phyloP scores from a whole-genome alignment of 225 moss, liverwort and hornwort species.

The Bryoerythrophyllum caledonicum region DNA sequence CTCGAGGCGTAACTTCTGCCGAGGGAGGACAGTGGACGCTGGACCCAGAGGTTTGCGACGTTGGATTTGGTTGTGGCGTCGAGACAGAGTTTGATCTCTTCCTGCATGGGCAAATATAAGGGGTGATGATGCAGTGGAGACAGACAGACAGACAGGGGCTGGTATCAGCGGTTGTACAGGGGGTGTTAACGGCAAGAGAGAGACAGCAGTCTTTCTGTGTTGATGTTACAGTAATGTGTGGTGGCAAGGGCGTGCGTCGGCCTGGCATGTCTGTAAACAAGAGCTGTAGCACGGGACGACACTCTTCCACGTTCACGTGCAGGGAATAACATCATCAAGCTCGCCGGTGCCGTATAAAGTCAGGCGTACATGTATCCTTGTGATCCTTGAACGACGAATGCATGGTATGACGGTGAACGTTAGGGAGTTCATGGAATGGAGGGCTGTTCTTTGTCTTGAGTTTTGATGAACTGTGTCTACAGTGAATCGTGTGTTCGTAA shows the following conservation, averaged over 20 bases:
- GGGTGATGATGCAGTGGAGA: neutral
- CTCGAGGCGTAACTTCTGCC: neutral
- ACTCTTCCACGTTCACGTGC: conserved; percentile 21
- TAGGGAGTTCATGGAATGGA: neutral
- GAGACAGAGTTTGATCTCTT: neutral
- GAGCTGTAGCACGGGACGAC: conserved; percentile 4
- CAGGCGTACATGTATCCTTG: neutral
- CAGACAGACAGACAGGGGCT: conserved; percentile 16
- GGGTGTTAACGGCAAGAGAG: conserved; percentile 1
- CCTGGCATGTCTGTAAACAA: conserved; percentile 17
- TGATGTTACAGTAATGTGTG: neutral
- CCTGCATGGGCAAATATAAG: conserved; percentile 7
- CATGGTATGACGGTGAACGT: neutral
- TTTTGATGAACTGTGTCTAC: neutral
- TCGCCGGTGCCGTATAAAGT: neutral
- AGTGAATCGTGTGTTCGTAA: no score
- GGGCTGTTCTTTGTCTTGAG: no score
- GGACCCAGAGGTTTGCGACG: neutral
- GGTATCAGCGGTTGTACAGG: conserved; percentile 29
- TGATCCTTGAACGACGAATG: neutral
- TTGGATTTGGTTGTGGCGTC: neutral
- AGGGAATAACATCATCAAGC: conserved; percentile 5
- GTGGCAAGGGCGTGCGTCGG: conserved; percentile 24
- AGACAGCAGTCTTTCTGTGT: neutral
- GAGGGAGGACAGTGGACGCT: conserved; percentile 6